Evolutionary conservation across 306 rosid genomes (phyloP), one percentile per base, ranked within the genome.

Genomic region (Quercus rubra): DNA sequence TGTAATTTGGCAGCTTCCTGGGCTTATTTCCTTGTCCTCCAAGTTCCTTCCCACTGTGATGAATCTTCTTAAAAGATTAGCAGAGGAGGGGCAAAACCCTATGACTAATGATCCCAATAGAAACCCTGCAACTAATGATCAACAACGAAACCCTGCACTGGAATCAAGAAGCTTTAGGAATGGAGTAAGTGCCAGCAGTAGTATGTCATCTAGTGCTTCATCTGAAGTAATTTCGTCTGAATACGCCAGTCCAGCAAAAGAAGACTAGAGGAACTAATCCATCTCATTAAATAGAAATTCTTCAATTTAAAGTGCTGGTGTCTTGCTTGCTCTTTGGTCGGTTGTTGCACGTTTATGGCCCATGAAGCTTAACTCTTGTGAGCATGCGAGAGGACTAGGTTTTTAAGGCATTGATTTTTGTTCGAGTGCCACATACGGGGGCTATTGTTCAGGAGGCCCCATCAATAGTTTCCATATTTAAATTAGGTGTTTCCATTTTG

Each of bases 11-110:
- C 98, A 96, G 99, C 90, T 96, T 72, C 93, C 99, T 0, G 99
- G 98, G 71, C 78, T 96, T 79, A 75, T 96, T 72, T 90, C 98
- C 31, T 82, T 96, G 89, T 90, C 94, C 13, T 66, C 82, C 81
- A 93, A 91, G 86, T 82, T 96, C 61, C 52, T 96, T 57, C 99
- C 99, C 74, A 93, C 99, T 20, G 78, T 93, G 77, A 86, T 96
- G 91, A 87, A 88, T 84, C 80, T 96, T 18, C 73, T 96, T 18
- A 89, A 73, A 87, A 91, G 83, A 79, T 87, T 96, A 78, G 99
- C 98, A 25, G 99, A 93, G 75, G 93, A 91, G 83, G 97, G 93
- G 57, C 80, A 79, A 54, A 76, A 30, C 30, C 33, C 71, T 27
- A 25, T 35, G 18, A 64, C 41, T 64, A 64, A 64, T 18, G 33